Percentiles rank a stretch among this genome's conserved stretches.
phyloP scores from a whole-genome alignment of 345 rosid species.

The Syzygium aqueum region DNA sequence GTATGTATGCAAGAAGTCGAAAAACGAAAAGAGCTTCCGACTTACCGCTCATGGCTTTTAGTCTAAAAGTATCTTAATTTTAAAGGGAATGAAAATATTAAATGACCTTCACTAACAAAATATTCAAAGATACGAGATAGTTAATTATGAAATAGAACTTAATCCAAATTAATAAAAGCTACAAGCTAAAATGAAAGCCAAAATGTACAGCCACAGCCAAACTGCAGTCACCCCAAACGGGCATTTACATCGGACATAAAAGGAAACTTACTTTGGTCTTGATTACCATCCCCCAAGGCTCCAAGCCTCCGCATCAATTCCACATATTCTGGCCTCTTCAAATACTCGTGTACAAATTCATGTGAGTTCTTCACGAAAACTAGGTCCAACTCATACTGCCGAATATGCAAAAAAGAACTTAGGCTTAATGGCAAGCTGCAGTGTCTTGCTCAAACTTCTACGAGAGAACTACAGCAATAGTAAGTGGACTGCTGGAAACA shows the following conservation, averaged over 20 bases:
- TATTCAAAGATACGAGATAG: background rate
- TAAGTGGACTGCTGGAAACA: background rate
- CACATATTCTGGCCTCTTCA: slow-evolving; percentile 63
- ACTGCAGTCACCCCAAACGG: background rate
- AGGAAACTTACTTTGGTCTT: slow-evolving; percentile 63
- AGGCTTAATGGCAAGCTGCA: background rate
- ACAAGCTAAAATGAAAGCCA: background rate
- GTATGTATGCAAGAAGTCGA: background rate
- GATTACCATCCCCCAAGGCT: slow-evolving; percentile 93
- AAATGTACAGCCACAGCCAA: background rate
- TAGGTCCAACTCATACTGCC: slow-evolving; percentile 83
- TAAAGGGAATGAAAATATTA: background rate
- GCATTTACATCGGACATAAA: background rate
- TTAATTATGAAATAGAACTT: background rate
- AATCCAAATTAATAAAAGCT: background rate
- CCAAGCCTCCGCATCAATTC: slow-evolving; percentile 93
- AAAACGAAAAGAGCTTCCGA: background rate
- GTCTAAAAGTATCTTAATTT: background rate
- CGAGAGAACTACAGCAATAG: background rate
- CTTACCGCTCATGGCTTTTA: background rate
- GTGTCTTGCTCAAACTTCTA: background rate
- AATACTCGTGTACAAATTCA: slow-evolving; percentile 77
- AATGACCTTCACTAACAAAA: background rate
- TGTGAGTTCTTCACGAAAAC: slow-evolving; percentile 90
- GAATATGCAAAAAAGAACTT: background rate